These are phyloP conservation scores for Phlegmacium glaucopus DNA, from an alignment of 768 basidiomycete genomes.

Conservation along the genomic window DNA sequence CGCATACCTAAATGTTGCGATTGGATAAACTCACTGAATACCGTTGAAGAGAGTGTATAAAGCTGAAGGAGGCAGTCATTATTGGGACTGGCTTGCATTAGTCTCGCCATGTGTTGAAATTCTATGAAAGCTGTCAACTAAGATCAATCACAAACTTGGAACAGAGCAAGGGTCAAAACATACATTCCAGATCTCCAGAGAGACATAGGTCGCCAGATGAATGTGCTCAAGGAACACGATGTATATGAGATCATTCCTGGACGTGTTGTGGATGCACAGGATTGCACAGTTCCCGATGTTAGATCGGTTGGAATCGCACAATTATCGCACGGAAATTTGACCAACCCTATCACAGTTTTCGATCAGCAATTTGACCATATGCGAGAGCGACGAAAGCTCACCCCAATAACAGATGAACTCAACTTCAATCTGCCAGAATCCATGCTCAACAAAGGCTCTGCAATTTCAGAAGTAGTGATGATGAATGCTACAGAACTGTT, in stretches of 20 bases:
- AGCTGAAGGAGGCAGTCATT: slow-evolving; percentile 1
- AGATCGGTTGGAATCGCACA: not conserved
- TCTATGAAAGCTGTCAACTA: slow-evolving; percentile 1
- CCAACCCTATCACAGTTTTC: not conserved
- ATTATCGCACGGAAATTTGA: not conserved
- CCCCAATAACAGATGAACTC: not conserved
- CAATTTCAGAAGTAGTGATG: not conserved
- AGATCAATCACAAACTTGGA: not conserved
- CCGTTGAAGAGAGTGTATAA: not conserved
- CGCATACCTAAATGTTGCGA: not conserved
- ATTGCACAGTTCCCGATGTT: not conserved
- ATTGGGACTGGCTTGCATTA: slow-evolving; percentile 1
- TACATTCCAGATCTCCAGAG: not conserved
- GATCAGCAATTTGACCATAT: not conserved
- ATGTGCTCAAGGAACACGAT: not conserved
- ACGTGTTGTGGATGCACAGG: not conserved
- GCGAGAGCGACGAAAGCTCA: not conserved
- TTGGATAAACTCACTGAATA: not conserved
- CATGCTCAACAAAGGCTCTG: too few species aligned
- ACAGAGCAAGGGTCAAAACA: not conserved
- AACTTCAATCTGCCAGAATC: not conserved
- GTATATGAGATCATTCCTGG: not conserved
- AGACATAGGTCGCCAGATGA: not conserved
- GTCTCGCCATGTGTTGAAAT: slow-evolving; percentile 4
- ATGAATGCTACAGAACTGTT: not conserved